Conservation (phyloP, 116 monocot species). For the Iris pallida region DNA sequence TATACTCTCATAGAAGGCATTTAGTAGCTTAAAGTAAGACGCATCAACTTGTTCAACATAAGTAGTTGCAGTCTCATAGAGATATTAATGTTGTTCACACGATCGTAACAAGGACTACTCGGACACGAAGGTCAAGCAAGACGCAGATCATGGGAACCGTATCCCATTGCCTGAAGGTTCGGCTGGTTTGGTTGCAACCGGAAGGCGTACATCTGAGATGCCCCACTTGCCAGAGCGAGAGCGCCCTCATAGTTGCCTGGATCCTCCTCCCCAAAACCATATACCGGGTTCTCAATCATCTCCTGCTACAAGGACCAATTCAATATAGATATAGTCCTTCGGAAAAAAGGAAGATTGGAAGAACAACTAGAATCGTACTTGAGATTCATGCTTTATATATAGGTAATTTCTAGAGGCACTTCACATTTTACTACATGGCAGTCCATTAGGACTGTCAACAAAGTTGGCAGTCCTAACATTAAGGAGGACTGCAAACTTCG, state of each 20-base stretch:
- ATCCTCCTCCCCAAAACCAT: constrained; percentile 39
- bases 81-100: no score
- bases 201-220: constrained; percentile 43
- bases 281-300: constrained; percentile 39
- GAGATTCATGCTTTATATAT: not conserved
- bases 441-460: no score
- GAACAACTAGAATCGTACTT: not conserved
- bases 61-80: no score
- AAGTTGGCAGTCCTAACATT: no score
- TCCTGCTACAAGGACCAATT: constrained; percentile 27
- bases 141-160: constrained; percentile 60
- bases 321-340: not conserved
- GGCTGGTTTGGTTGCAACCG: constrained; percentile 68
- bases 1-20: no score
- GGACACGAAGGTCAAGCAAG: constrained; percentile 31
- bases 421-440: no score
- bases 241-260: constrained; percentile 28
- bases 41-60: no score
- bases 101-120: no score
- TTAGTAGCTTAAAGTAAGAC: no score
- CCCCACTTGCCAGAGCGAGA: constrained; percentile 34
- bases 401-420: no score
- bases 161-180: constrained; percentile 60
- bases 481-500: no score
- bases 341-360: not conserved